Base-by-base conservation (phyloP, 331 rosid genomes). In the Acacia pycnantha region DNA sequence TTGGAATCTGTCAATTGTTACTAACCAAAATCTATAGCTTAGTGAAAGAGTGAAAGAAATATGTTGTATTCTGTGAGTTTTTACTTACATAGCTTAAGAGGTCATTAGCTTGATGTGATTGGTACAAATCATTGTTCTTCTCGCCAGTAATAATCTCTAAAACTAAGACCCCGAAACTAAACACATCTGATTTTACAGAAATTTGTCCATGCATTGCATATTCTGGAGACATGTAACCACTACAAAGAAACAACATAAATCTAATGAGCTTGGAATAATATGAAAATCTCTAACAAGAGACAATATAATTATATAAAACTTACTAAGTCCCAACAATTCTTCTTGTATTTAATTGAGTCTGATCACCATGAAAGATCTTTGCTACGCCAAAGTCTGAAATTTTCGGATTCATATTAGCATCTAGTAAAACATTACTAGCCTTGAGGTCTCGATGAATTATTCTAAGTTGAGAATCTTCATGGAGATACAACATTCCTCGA, bases 71-170 rank as follows among this genome's bases (percentile, higher is more conserved):
- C 14, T 2, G 37, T 1, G 29, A 70, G 4, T 6, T 19, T 54
- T 18, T 13, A 82, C 88, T 82, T 70, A 90, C 91, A 70, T 80
- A 68, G 77, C 77, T 88, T 4, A 72, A 3, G 12, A 88, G 85
- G 83, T 82, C 80, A 22, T 81, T 84, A 1, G 56, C 71, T 0
- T 10, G 15, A 11, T 48, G 16, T 69, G 62, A 1, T 53, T 4
- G 79, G 75, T 48, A 77, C 46, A 29, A 82, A 79, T 50, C 21
- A 1, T 11, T 76, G 40, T 70, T 88, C 70, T 76, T 88, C 74
- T 72, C 48, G 64, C 85, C 87, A 0, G 70, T 88, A 1, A 88
- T 50, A 4, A 87, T 88, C 82, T 90, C 88, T 12, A 90, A 70
- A 27, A 90, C 8, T 8, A 90, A 44, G 13, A 37, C 41, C 0